Conservation (phyloP, 2,329 filamentous ascomycete genomes). For the Periconia digitata region DNA sequence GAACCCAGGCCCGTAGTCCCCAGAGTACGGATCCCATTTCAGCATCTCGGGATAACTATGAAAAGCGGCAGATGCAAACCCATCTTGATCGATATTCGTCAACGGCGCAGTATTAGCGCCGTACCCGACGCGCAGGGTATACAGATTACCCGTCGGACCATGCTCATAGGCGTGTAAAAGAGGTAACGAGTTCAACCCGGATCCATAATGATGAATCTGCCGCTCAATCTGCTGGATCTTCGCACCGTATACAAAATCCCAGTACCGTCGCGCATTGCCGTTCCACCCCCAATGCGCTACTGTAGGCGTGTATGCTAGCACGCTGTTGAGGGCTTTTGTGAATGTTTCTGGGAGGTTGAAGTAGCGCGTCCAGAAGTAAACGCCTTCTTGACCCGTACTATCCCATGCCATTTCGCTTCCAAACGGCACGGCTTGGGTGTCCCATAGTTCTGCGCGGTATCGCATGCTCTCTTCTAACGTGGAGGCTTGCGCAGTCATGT, state of each 20-base stretch:
- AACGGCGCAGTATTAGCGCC: conserved; percentile 57
- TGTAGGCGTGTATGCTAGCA: conserved; percentile 59
- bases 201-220: conserved; percentile 64
- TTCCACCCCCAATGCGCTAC: conserved; percentile 66
- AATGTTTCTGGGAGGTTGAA: conserved; percentile 53
- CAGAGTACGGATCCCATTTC: conserved; percentile 58
- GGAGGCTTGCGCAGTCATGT: conserved; percentile 42
- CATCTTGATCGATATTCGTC: conserved; percentile 58
- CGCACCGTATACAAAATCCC: conserved; percentile 58
- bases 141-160: conserved; percentile 46
- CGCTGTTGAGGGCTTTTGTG: conserved; percentile 57
- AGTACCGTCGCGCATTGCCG: conserved; percentile 62
- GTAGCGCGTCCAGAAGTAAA: conserved; percentile 61
- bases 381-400: conserved; percentile 62
- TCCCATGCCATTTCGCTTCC: conserved; percentile 67
- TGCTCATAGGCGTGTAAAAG: conserved; percentile 56
- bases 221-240: conserved; percentile 48
- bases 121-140: conserved; percentile 58
- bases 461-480: conserved; percentile 52
- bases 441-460: conserved; percentile 53
- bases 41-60: conserved; percentile 60
- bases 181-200: conserved; percentile 59
- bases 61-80: conserved; percentile 59
- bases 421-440: conserved; percentile 55
- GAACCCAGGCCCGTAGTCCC: conserved; percentile 61